Evolutionary conservation across 148 eudicot species (phyloP).

Genomic region (Chenopodium suecicum): DNA sequence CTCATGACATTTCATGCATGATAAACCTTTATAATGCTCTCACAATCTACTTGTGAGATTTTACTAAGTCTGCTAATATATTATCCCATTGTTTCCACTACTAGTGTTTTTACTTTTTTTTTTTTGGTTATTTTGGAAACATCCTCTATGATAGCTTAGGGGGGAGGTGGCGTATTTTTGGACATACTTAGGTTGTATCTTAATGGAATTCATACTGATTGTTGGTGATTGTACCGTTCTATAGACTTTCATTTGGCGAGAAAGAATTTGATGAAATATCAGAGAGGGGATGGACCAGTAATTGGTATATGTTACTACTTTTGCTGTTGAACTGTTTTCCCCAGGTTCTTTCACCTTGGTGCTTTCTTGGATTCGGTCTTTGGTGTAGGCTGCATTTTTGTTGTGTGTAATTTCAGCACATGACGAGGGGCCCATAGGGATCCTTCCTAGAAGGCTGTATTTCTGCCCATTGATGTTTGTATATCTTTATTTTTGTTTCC

Average conservation of each 20-base stretch:
- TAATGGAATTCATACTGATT: background rate
- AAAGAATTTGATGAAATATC: background rate
- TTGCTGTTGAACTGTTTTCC: background rate
- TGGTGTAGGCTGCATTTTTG: background rate
- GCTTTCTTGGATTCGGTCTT: background rate
- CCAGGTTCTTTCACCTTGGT: background rate
- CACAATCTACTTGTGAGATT: background rate
- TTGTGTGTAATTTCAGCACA: background rate
- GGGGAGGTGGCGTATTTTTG: background rate
- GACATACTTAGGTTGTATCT: background rate
- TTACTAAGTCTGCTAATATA: background rate
- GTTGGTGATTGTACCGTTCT: background rate
- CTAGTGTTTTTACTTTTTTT: background rate
- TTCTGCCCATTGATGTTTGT: background rate
- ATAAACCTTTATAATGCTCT: background rate
- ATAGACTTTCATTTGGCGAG: background rate
- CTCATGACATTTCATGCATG: background rate
- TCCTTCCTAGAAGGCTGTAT: background rate
- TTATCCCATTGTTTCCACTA: background rate
- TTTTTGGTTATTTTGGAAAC: background rate
- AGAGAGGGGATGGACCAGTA: background rate
- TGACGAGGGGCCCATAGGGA: background rate
- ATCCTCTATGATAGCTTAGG: background rate
- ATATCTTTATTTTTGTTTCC: background rate
- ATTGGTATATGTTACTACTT: background rate